Percentiles rank a stretch among this genome's conserved stretches.
Evolutionary conservation across 1,139 yeast genomes (phyloP).

Genomic region (Lodderomyces margitis): DNA sequence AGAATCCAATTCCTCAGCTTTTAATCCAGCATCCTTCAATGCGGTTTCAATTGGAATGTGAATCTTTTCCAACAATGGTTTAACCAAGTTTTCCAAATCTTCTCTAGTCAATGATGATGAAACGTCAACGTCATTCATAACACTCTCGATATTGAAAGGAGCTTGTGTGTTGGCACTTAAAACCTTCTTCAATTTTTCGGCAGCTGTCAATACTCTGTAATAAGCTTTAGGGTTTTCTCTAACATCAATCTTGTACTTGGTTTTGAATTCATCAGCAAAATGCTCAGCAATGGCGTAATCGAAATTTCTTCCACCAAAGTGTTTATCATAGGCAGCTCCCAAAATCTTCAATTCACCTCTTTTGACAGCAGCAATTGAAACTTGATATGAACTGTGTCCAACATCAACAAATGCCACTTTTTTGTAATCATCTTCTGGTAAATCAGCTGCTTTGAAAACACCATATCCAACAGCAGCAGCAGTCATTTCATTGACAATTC

Average conservation of each 20-base stretch:
- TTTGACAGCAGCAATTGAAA: slow-evolving; percentile 86
- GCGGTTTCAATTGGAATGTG: slow-evolving; percentile 79
- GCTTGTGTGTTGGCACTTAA: slow-evolving; percentile 94
- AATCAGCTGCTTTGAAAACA: slow-evolving; percentile 93
- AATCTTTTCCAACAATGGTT: slow-evolving; percentile 77
- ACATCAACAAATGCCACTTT: slow-evolving; percentile 92
- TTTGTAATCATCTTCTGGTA: slow-evolving; percentile 88
- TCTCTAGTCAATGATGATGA: slow-evolving; percentile 88
- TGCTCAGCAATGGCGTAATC: slow-evolving; percentile 93
- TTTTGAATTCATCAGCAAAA: slow-evolving; percentile 88
- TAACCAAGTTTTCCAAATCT: slow-evolving; percentile 84
- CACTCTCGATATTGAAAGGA: slow-evolving; percentile 92
- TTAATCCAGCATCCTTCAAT: slow-evolving; percentile 72
- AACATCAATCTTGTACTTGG: slow-evolving; percentile 91
- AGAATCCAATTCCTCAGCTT: slow-evolving; percentile 74
- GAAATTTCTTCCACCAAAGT: slow-evolving; percentile 97
- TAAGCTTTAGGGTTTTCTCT: slow-evolving; percentile 90
- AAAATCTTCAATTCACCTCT: slow-evolving; percentile 94
- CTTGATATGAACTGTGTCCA: slow-evolving; percentile 95
- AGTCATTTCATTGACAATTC: slow-evolving; percentile 94
- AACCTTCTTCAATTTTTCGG: slow-evolving; percentile 93
- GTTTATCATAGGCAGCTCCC: slow-evolving; percentile 91
- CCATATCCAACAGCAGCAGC: slow-evolving; percentile 99
- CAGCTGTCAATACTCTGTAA: slow-evolving; percentile 86
- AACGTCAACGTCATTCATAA: slow-evolving; percentile 96